A percentile compares a stretch with the other conserved stretches of the same genome.
Evolutionary conservation across 2,329 filamentous ascomycete genomes (phyloP).

Genomic region (Ascochyta fabae): DNA sequence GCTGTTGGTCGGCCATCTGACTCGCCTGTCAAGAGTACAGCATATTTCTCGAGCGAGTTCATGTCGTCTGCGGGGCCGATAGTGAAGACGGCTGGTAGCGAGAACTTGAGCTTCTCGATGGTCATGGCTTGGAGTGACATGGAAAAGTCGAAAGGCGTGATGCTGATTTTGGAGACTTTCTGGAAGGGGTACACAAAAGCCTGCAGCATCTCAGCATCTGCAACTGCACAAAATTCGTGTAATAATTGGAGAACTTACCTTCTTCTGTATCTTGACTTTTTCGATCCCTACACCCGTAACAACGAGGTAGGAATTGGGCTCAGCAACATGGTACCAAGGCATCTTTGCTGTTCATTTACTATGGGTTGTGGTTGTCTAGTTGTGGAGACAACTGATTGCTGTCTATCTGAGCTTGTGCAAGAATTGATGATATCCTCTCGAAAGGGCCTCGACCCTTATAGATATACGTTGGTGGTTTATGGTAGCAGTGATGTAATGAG

Average conservation of each 20-base stretch:
- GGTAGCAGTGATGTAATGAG: not conserved
- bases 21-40: constrained; percentile 75
- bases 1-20: constrained; percentile 54
- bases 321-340: constrained; percentile 71
- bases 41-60: constrained; percentile 79
- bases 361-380: not conserved
- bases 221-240: no score
- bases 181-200: constrained; percentile 49
- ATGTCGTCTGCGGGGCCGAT: constrained; percentile 78
- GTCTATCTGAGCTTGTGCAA: not conserved
- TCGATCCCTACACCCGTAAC: constrained; percentile 80
- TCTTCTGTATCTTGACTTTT: constrained; percentile 79
- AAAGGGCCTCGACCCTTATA: not conserved
- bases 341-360: constrained; percentile 24
- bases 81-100: constrained; percentile 83
- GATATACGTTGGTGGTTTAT: not conserved
- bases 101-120: constrained; percentile 83
- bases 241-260: constrained; percentile 54
- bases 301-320: constrained; percentile 84
- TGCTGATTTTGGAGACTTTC: constrained; percentile 56
- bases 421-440: not conserved
- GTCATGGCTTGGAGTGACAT: constrained; percentile 90
- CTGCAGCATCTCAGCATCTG: constrained; percentile 17
- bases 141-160: constrained; percentile 80
- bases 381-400: not conserved